Base-by-base conservation (phyloP, 225 moss, liverwort and hornwort genomes). In the Physcomitrellopsis africana region DNA sequence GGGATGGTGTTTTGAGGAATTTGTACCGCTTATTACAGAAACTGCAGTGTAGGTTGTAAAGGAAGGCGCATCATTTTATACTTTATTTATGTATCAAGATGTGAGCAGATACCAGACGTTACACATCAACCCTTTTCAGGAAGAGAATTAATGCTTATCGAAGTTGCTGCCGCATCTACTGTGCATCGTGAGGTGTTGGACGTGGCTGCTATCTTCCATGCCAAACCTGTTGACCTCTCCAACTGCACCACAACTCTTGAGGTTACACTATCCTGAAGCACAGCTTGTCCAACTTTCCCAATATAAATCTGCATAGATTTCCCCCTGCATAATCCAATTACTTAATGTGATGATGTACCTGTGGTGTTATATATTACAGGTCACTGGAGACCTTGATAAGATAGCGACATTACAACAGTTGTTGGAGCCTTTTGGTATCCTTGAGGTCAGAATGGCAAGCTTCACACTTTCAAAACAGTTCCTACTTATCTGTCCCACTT, bases 211-310 rank as follows among this genome's bases (percentile, higher is more conserved):
- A 94, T 94, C 37, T 94, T 96, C 78, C 96, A 94, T 60, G 92
- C 96, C 74, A 96, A 94, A 77, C 86, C 84, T 80, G 91, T 96
- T 13, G 96, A 96, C 82, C 86, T 96, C 41, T 94, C 94, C 63
- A 85, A 87, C 77, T 81, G 87, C 32, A 92, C 92, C 65, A 88
- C 94, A 75, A 96, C 96, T 11, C 88, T 96, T 7, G 96, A 96
- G 91, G 95, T 92, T 19, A 9, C 22, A 17, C 4, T n/a, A 8
- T 56, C 51, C 58, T 22, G 22, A 71, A 76, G 13, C 48, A 14
- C 4, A 46, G 5, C 2, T 52, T 52, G 48, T 58, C 13, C 27
- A 16, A 26, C 43, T 51, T 43, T 18, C 46, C 4, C 29, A 29
- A 29, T 4, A 29, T 29, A 1, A 29, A 29, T 29, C 29, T 29